phyloP scores from a whole-genome alignment of 345 rosid genomes.

The Melaleuca quinquenervia region DNA sequence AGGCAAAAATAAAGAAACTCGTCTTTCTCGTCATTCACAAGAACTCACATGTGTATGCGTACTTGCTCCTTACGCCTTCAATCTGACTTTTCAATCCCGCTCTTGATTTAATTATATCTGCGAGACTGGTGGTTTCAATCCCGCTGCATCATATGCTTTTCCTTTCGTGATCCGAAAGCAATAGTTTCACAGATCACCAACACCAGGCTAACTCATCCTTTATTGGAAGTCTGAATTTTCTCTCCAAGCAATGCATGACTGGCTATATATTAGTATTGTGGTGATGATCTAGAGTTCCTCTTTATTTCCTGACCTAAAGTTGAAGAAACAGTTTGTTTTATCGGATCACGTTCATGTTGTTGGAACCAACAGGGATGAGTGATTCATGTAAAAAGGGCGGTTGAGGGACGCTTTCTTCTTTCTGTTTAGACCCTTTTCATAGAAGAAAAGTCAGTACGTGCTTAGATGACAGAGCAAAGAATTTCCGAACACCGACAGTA shows the following conservation, averaged over 20 bases:
- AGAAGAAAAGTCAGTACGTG: not conserved
- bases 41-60: not conserved
- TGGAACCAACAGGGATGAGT: too few relatives aligned
- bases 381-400: too few relatives aligned
- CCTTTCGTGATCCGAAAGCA: not conserved
- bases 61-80: not conserved
- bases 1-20: not conserved
- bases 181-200: not conserved
- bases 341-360: too few relatives aligned
- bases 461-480: not conserved
- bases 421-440: not conserved
- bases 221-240: not conserved
- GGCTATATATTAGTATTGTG: not conserved
- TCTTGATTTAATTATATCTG: not conserved
- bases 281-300: not conserved
- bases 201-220: not conserved
- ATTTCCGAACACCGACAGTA: not conserved
- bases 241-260: not conserved
- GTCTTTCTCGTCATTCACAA: not conserved
- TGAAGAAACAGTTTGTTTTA: not conserved
- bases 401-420: not conserved
- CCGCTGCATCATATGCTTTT: not conserved
- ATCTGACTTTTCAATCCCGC: not conserved
- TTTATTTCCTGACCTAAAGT: not conserved
- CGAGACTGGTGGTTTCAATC: not conserved